A percentile compares a stretch with the other conserved stretches of the same genome.
phyloP scores from a whole-genome alignment of 176 grass and related monocot species.

The Tillandsia fasciculata region DNA sequence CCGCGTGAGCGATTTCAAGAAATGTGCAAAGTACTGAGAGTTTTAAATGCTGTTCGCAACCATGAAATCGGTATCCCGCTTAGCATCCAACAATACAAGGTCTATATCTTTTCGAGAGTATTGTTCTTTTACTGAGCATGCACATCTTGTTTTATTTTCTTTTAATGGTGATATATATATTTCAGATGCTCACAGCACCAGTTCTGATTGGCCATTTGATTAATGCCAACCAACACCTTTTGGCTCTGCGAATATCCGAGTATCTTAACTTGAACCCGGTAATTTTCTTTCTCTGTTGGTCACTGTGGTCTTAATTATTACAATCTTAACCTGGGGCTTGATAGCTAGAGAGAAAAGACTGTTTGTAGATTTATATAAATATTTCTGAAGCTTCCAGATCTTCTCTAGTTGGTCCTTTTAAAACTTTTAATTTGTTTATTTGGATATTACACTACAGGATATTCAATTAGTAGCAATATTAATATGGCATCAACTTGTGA shows the following conservation, averaged over 20 bases:
- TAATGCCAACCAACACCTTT: constrained; percentile 83
- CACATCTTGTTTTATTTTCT: constrained; percentile 5
- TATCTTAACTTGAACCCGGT: constrained; percentile 85
- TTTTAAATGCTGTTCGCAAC: constrained; percentile 78
- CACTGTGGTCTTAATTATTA: background rate
- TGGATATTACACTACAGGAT: too few relatives aligned
- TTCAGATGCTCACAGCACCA: constrained; percentile 70
- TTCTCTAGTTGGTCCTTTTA: too few relatives aligned
- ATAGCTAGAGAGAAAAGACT: background rate
- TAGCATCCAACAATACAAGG: constrained; percentile 89
- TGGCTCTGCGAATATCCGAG: constrained; percentile 87
- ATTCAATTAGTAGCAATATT: background rate
- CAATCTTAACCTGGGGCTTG: background rate
- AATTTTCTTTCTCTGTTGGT: constrained; percentile 27
- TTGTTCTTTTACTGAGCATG: constrained; percentile 17
- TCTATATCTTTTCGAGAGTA: constrained; percentile 26
- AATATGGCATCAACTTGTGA: background rate
- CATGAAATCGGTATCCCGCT: constrained; percentile 84
- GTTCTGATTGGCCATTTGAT: constrained; percentile 79
- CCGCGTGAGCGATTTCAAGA: constrained; percentile 79
- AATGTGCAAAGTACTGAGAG: constrained; percentile 86
- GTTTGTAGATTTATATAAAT: background rate
- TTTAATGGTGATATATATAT: constrained; percentile 12
- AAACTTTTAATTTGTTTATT: too few relatives aligned
- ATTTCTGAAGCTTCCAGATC: too few relatives aligned